Conservation (phyloP, 148 eudicot species). For the Salicornia ramosissima region DNA sequence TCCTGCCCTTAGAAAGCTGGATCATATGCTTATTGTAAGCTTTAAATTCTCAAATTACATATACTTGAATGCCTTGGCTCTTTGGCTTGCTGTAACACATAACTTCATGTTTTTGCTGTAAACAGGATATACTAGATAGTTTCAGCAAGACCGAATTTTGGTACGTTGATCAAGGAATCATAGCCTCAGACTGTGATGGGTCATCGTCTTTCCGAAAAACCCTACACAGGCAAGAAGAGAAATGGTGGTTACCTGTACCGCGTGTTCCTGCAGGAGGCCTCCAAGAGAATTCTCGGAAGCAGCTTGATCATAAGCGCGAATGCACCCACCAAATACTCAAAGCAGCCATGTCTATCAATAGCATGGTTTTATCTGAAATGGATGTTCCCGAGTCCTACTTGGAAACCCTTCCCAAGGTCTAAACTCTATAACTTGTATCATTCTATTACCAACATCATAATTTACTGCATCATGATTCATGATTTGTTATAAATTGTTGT, state of each 20-base stretch:
- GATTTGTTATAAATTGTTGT: background rate
- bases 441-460: background rate
- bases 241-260: constrained; percentile 99
- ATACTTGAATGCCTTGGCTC: background rate
- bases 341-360: constrained; percentile 85
- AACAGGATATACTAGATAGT: constrained; percentile 77
- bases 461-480: background rate
- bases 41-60: background rate
- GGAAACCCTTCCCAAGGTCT: constrained; percentile 91
- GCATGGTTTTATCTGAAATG: constrained; percentile 71
- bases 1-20: constrained; percentile 90
- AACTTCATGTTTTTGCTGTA: constrained; percentile 1
- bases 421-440: background rate
- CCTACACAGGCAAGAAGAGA: constrained; percentile 74
- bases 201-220: constrained; percentile 64
- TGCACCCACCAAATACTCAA: constrained; percentile 80
- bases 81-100: background rate
- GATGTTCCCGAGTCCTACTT: constrained; percentile 86
- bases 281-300: constrained; percentile 53
- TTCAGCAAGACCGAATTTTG: constrained; percentile 80
- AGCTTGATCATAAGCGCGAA: constrained; percentile 79
- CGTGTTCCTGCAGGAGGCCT: constrained; percentile 84
- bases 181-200: constrained; percentile 60
- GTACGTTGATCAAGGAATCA: constrained; percentile 89
- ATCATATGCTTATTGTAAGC: constrained; percentile 84